Conservation (phyloP, 2,329 filamentous ascomycete genomes). For the Amauroascus niger region DNA sequence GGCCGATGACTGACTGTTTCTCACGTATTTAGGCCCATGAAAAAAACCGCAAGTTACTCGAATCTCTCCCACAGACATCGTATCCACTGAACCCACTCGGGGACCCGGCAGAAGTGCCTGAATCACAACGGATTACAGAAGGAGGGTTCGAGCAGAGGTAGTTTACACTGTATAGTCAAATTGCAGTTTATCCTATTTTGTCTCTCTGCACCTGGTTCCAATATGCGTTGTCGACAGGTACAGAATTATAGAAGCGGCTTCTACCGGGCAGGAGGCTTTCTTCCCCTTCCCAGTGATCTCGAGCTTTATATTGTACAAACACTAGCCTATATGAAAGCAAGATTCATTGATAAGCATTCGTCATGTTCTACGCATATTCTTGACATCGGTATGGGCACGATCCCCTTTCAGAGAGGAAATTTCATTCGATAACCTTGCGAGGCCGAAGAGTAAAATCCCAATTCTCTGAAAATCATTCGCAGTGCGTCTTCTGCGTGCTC, state of each 20-base stretch:
- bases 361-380: not conserved
- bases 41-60: slow-evolving; percentile 72
- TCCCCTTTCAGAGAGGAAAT: not conserved
- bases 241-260: not conserved
- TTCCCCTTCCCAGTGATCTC: not conserved
- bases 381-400: too few relatives aligned
- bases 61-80: slow-evolving; percentile 68
- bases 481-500: not conserved
- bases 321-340: not conserved
- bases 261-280: not conserved
- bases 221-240: not conserved
- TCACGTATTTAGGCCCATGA: slow-evolving; percentile 64
- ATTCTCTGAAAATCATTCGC: not conserved
- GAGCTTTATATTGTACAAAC: slow-evolving; percentile 6
- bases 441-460: not conserved
- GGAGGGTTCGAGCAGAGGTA: slow-evolving; percentile 53
- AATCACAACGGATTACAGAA: slow-evolving; percentile 50
- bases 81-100: slow-evolving; percentile 65
- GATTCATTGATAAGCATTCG: not conserved
- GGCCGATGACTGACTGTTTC: slow-evolving; percentile 4
- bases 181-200: not conserved
- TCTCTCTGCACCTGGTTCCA: not conserved
- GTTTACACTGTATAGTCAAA: slow-evolving; percentile 20
- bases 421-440: not conserved
- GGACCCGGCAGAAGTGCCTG: slow-evolving; percentile 49